Evolutionary conservation across 257 asterid genomes (phyloP).

Genomic region (Parsonsia alboflavescens): DNA sequence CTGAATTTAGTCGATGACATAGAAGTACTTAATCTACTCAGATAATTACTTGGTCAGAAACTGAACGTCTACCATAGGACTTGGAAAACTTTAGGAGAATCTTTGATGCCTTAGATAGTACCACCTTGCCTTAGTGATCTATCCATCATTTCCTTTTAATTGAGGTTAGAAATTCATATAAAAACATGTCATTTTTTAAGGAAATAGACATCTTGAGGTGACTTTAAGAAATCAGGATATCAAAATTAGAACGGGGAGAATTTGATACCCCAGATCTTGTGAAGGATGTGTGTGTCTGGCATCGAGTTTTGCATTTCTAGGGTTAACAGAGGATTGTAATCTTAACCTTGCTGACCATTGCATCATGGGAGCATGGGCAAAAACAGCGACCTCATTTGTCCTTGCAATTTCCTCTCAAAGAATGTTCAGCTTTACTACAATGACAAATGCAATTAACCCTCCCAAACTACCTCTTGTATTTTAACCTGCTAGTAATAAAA

Average conservation of each 20-base stretch:
- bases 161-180: neutral
- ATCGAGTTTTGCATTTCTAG: neutral
- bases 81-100: neutral
- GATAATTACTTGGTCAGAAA: neutral
- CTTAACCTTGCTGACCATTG: neutral
- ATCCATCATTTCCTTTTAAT: neutral
- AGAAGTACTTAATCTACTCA: neutral
- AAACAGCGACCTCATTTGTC: neutral
- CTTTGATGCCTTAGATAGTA: neutral
- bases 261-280: neutral
- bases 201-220: neutral
- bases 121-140: neutral
- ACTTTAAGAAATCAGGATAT: neutral
- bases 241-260: neutral
- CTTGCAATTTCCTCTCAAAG: too few relatives aligned
- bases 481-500: too few relatives aligned
- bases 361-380: neutral
- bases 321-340: neutral
- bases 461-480: too few relatives aligned
- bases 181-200: neutral
- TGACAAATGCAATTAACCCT: too few relatives aligned
- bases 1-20: neutral
- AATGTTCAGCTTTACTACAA: too few relatives aligned
- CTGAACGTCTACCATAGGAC: neutral
- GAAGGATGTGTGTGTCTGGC: neutral